These are phyloP conservation scores for Eucalyptus cloeziana DNA, from an alignment of 345 rosid genomes.

Conservation along the genomic window DNA sequence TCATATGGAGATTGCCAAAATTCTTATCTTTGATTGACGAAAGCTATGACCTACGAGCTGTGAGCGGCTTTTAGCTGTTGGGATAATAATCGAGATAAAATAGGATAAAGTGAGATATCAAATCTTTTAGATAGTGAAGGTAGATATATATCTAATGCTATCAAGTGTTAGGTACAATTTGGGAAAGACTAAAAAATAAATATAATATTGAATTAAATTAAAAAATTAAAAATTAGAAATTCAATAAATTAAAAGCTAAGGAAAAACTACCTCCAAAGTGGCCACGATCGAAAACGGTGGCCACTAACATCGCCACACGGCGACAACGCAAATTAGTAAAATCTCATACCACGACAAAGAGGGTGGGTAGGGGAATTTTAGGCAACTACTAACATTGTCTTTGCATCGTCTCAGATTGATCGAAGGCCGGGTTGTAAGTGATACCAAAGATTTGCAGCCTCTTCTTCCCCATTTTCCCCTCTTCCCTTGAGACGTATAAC, in stretches of 20 bases:
- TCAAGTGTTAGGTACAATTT: no score
- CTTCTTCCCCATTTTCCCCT: not conserved
- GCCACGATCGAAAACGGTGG: not conserved
- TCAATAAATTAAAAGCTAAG: not conserved
- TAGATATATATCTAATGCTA: not conserved
- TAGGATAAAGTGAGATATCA: not conserved
- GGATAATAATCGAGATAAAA: no score
- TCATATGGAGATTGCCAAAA: not conserved
- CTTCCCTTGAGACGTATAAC: not conserved
- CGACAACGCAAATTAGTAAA: no score
- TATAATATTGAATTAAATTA: not conserved
- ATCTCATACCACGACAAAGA: fast-evolving
- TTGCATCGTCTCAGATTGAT: no score
- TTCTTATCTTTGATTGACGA: not conserved
- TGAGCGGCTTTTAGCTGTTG: fast-evolving
- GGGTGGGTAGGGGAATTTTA: no score
- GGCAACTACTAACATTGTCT: no score
- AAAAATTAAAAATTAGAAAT: not conserved
- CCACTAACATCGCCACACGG: not conserved
- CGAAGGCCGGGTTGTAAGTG: fast-evolving
- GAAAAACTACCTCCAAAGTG: not conserved
- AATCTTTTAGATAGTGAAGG: not conserved
- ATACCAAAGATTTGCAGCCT: no score
- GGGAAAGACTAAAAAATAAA: not conserved
- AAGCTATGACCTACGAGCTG: not conserved